phyloP scores from a whole-genome alignment of 1,284 basidiomycete species.

The Ceratobasidium sp. region DNA sequence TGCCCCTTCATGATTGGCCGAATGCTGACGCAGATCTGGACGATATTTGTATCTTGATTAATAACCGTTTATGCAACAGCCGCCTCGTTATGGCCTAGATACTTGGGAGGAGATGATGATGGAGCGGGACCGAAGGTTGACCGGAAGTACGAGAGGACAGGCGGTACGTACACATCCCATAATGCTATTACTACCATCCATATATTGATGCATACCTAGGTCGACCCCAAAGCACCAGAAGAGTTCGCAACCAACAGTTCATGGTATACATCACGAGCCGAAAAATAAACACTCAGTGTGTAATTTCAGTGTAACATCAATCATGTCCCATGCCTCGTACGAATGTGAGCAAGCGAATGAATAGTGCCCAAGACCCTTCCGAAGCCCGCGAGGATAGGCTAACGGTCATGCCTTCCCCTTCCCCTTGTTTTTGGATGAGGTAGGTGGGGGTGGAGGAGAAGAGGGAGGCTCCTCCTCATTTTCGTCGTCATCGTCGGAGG shows the following conservation, averaged over 20 bases:
- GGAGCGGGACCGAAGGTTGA: conserved; percentile 86
- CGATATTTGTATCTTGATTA: neutral
- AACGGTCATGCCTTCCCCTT: conserved; percentile 11
- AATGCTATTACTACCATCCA: neutral
- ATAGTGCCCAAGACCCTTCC: neutral
- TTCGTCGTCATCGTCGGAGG: conserved; percentile 47
- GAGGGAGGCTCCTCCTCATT: conserved; percentile 43
- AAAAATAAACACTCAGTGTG: neutral
- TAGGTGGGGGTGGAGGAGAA: neutral
- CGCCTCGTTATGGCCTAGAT: conserved; percentile 84
- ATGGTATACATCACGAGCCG: conserved; percentile 66
- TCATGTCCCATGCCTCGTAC: conserved; percentile 44
- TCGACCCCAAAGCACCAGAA: conserved; percentile 75
- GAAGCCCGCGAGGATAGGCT: neutral
- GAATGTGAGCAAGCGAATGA: neutral
- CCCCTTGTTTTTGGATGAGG: conserved; percentile 17
- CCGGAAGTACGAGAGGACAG: conserved; percentile 88
- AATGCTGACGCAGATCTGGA: conserved; percentile 11
- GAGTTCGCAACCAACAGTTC: conserved; percentile 80
- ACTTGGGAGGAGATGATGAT: conserved; percentile 96
- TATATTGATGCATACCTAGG: conserved; percentile 59
- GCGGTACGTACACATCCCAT: conserved; percentile 59
- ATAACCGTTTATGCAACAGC: conserved; percentile 59
- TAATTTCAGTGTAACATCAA: conserved; percentile 57
- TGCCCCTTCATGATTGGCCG: neutral